These are phyloP conservation scores for Ceratocystis alfenasii DNA, from an alignment of 2,329 filamentous ascomycete species.

Conservation along the genomic window DNA sequence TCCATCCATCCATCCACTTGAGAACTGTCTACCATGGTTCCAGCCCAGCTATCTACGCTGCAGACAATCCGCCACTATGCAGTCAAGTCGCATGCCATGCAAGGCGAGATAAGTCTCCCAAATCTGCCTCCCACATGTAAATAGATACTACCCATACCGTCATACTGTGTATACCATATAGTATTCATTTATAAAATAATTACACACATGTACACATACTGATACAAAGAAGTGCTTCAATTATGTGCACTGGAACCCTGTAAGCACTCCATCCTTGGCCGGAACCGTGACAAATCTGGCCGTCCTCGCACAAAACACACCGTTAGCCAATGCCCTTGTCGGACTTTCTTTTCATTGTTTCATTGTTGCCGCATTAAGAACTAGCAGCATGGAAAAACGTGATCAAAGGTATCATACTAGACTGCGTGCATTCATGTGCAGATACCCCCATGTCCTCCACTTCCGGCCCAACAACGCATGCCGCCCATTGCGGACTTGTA, in stretches of 20 bases:
- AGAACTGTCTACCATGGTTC: neutral
- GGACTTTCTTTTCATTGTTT: neutral
- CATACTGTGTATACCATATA: no score
- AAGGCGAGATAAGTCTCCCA: no score
- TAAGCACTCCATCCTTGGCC: neutral
- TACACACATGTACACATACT: neutral
- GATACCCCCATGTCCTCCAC: neutral
- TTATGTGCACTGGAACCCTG: neutral
- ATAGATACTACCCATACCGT: no score
- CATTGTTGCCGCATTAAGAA: neutral
- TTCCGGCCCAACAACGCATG: conserved; percentile 8
- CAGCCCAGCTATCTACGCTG: no score
- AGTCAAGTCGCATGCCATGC: no score
- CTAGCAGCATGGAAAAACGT: neutral
- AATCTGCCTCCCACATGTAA: no score
- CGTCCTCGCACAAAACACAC: neutral
- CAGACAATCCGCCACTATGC: no score
- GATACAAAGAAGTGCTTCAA: neutral
- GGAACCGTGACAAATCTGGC: neutral
- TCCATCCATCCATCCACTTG: no score
- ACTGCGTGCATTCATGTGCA: neutral
- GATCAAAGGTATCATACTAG: neutral
- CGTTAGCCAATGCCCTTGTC: neutral
- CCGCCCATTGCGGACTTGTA: neutral
- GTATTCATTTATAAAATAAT: neutral